Evolutionary conservation across 1,139 yeast species (phyloP).

Genomic region (Hanseniaspora uvarum): DNA sequence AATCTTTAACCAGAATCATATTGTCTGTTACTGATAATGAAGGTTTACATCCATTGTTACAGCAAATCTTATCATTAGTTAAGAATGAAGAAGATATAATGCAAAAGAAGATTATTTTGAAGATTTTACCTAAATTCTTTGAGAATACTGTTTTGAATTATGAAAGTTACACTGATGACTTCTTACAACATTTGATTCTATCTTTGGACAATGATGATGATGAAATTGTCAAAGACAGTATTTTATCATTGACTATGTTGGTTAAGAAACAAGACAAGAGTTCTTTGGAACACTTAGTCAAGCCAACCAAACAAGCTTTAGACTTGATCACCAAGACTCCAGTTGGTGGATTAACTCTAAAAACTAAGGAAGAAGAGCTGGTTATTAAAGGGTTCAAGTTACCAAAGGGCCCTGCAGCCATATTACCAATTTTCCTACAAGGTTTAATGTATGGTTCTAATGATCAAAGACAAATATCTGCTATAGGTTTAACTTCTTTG

Average conservation of each 20-base stretch:
- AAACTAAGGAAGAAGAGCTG: conserved; percentile 53
- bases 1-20: conserved; percentile 57
- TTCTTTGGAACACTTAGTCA: conserved; percentile 62
- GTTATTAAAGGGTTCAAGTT: conserved; percentile 44
- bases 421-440: conserved; percentile 84
- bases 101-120: conserved; percentile 57
- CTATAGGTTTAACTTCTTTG: conserved; percentile 79
- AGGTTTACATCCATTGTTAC: conserved; percentile 77
- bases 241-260: conserved; percentile 55
- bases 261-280: conserved; percentile 66
- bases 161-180: conserved; percentile 62
- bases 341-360: conserved; percentile 18
- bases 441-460: conserved; percentile 89
- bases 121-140: conserved; percentile 65
- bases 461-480: conserved; percentile 76
- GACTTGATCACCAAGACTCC: conserved; percentile 44
- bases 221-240: conserved; percentile 58
- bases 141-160: conserved; percentile 56
- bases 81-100: conserved; percentile 58
- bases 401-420: conserved; percentile 80
- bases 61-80: conserved; percentile 63
- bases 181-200: conserved; percentile 60
- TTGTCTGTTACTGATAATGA: conserved; percentile 67
- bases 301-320: conserved; percentile 68
- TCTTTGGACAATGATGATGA: conserved; percentile 63